A percentile compares a stretch with the other conserved stretches of the same genome.
Conservation (phyloP, 139 green algal species). For the Picochlorum costavermella region DNA sequence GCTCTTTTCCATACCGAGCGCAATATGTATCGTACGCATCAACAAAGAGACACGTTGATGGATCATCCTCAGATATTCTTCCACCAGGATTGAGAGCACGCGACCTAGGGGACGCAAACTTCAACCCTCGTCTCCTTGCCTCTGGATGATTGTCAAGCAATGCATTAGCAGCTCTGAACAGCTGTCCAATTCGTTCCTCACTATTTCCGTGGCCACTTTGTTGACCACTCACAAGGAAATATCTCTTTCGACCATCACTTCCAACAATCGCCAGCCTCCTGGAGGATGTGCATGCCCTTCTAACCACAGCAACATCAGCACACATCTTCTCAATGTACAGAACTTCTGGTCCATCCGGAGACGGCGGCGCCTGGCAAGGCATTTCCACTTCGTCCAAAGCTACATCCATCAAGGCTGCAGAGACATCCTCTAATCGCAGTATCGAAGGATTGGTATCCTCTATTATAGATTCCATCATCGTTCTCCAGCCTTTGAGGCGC, state of each 20-base stretch:
- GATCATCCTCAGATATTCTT: constrained; percentile 88
- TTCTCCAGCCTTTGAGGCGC: constrained; percentile 79
- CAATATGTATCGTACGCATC: constrained; percentile 95
- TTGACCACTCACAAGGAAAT: constrained; percentile 72
- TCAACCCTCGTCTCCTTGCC: constrained; percentile 54
- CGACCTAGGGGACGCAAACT: constrained; percentile 62
- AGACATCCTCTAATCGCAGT: constrained; percentile 81
- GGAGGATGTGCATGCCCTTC: constrained; percentile 66
- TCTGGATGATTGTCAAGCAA: constrained; percentile 70
- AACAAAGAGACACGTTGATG: constrained; percentile 61
- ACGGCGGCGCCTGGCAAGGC: constrained; percentile 67
- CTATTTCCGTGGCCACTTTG: constrained; percentile 20
- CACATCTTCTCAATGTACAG: constrained; percentile 79
- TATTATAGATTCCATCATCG: constrained; percentile 58
- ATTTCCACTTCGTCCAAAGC: constrained; percentile 81
- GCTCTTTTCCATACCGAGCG: constrained; percentile 76
- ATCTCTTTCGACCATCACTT: constrained; percentile 63
- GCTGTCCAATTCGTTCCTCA: constrained; percentile 68
- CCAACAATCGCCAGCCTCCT: constrained; percentile 73
- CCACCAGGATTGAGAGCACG: constrained; percentile 26
- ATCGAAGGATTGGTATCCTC: constrained; percentile 63
- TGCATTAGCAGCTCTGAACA: constrained; percentile 68
- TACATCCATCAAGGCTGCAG: constrained; percentile 50
- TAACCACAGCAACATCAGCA: constrained; percentile 61
- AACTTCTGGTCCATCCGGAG: constrained; percentile 41